Evolutionary conservation across 768 basidiomycete genomes (phyloP).

Genomic region (Candolleomyces eurysporus): DNA sequence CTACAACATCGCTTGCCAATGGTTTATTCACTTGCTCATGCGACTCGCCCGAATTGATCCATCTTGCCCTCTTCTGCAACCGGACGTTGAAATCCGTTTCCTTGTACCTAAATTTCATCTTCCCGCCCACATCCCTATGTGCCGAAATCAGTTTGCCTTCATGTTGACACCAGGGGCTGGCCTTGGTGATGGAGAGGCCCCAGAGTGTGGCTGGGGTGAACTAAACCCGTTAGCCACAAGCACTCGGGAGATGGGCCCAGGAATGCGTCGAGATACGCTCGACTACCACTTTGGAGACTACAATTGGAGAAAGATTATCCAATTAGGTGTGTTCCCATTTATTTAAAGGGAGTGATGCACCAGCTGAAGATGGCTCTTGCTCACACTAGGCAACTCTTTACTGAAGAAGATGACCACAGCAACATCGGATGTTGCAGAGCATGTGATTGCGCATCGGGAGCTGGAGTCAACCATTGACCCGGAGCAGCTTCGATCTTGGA

Average conservation of each 20-base stretch:
- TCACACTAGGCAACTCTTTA: constrained; percentile 3
- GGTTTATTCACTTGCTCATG: constrained; percentile 5
- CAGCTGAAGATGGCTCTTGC: no score
- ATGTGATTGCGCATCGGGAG: background rate
- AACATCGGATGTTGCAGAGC: background rate
- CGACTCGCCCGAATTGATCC: constrained; percentile 4
- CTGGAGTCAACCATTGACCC: constrained; percentile 11
- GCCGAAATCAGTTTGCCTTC: constrained; percentile 23
- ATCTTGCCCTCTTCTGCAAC: background rate
- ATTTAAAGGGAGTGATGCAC: no score
- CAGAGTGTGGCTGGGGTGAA: constrained; percentile 30
- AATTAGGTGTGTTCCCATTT: constrained; percentile 18
- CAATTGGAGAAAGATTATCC: constrained; percentile 26
- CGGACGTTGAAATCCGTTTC: background rate
- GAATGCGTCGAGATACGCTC: constrained; percentile 22
- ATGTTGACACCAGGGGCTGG: constrained; percentile 22
- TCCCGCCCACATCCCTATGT: constrained; percentile 19
- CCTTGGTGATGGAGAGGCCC: constrained; percentile 32
- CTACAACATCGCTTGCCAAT: constrained; percentile 32
- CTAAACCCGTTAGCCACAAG: constrained; percentile 24
- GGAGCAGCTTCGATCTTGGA: no score
- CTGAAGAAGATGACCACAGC: constrained; percentile 3
- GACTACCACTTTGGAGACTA: constrained; percentile 25
- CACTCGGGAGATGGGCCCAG: constrained; percentile 37
- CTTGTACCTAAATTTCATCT: constrained; percentile 27